A percentile compares a stretch with the other conserved stretches of the same genome.
These are phyloP conservation scores for Aspergillus cavernicola DNA, from an alignment of 495 filamentous ascomycete species.

Conservation along the genomic window DNA sequence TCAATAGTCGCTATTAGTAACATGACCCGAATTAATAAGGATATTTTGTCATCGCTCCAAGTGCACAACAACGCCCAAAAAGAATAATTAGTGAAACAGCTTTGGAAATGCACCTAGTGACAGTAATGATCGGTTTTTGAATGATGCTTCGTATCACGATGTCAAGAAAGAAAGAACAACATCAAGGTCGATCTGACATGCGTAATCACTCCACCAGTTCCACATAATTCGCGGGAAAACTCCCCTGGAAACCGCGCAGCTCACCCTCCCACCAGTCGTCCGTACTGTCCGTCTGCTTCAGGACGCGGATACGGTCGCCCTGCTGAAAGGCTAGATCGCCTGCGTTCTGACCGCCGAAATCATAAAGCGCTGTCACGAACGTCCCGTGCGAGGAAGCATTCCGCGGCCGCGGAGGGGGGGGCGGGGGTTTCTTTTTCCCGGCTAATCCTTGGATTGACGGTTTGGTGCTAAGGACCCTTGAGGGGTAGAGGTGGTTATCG, in stretches of 20 bases:
- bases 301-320: slow-evolving; percentile 78
- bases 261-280: slow-evolving; percentile 98
- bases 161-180: neutral
- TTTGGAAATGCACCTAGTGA: no score
- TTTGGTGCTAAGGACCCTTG: no score
- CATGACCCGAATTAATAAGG: neutral
- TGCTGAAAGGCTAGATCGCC: slow-evolving; percentile 81
- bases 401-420: slow-evolving; percentile 57
- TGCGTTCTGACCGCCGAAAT: slow-evolving; percentile 65
- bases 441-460: slow-evolving; percentile 15
- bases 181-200: neutral
- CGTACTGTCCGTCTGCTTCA: slow-evolving; percentile 78
- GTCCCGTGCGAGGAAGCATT: slow-evolving; percentile 20
- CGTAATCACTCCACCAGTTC: slow-evolving; percentile 12
- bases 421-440: slow-evolving; percentile 61
- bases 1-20: neutral
- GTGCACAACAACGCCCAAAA: no score
- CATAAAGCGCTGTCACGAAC: slow-evolving; percentile 78
- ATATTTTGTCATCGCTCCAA: neutral
- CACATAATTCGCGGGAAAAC: slow-evolving; percentile 90
- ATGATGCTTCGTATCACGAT: neutral
- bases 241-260: slow-evolving; percentile 65
- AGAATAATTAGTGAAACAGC: no score
- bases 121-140: neutral
- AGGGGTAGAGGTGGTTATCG: slow-evolving; percentile 22